These are phyloP conservation scores for Sphagnum tenellum DNA, from an alignment of 225 moss, liverwort and hornwort species.

Conservation along the genomic window DNA sequence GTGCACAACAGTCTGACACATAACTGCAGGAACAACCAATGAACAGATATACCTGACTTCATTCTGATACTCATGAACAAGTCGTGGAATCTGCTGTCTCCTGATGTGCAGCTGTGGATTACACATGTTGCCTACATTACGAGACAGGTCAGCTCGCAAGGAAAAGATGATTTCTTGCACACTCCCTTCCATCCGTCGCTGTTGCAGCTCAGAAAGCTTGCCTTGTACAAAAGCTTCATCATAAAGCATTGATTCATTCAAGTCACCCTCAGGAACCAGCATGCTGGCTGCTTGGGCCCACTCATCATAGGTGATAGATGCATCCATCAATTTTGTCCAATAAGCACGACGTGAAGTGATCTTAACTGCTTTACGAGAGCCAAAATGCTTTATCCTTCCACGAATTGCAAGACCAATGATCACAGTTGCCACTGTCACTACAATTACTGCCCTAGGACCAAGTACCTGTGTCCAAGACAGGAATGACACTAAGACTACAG, in stretches of 20 bases:
- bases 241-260: conserved; percentile 23
- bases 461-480: conserved; percentile 22
- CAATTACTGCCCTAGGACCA: conserved; percentile 16
- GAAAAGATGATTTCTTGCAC: conserved; percentile 46
- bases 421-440: conserved; percentile 11
- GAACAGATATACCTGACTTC: conserved; percentile 30
- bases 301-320: conserved; percentile 42
- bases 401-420: conserved; percentile 8
- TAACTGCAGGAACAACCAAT: too few relatives aligned
- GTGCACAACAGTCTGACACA: too few relatives aligned
- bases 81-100: conserved; percentile 29
- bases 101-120: conserved; percentile 36
- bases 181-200: conserved; percentile 30
- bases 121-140: conserved; percentile 51
- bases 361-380: neutral
- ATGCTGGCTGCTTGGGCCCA: conserved; percentile 50
- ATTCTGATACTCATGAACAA: conserved; percentile 43
- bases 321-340: conserved; percentile 39
- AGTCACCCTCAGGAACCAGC: conserved; percentile 13
- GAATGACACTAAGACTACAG: conserved; percentile 12
- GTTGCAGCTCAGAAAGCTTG: conserved; percentile 43
- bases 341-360: neutral
- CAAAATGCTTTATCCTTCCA: neutral
- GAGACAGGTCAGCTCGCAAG: conserved; percentile 47
- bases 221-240: conserved; percentile 41